phyloP scores from a whole-genome alignment of 164 flowering plant genomes.

The Protea cynaroides region DNA sequence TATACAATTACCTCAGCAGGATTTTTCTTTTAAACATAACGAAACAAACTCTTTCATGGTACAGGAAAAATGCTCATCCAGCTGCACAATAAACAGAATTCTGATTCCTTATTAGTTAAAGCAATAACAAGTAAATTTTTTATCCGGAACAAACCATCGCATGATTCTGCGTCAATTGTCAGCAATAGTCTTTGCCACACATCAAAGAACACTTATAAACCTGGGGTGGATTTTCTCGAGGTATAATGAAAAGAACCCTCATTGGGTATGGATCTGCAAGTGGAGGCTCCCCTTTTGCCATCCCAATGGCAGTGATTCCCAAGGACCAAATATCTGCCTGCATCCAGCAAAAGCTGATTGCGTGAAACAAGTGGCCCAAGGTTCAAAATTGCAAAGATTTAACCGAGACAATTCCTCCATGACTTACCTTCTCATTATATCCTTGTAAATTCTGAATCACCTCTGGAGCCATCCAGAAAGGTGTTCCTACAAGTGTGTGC shows the following conservation, averaged over 20 bases:
- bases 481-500: constrained; percentile 99
- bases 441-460: constrained; percentile 97
- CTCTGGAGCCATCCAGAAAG: constrained; percentile 99
- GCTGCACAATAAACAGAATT: constrained; percentile 42
- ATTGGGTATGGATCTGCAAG: constrained; percentile 97
- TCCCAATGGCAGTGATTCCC: constrained; percentile 96
- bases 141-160: neutral
- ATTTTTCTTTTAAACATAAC: constrained; percentile 68
- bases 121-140: neutral
- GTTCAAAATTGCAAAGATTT: constrained; percentile 1
- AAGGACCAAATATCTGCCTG: constrained; percentile 99
- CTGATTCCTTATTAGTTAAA: constrained; percentile 2
- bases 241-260: constrained; percentile 99
- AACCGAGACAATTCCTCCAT: neutral
- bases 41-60: constrained; percentile 96
- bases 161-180: neutral
- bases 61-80: constrained; percentile 98
- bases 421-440: constrained; percentile 88
- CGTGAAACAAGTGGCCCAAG: constrained; percentile 6
- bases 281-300: constrained; percentile 99
- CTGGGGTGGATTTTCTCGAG: constrained; percentile 99
- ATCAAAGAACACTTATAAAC: constrained; percentile 26
- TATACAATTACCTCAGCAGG: constrained; percentile 73
- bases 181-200: neutral
- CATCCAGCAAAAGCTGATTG: constrained; percentile 17